Evolutionary conservation across 352 stramenopile genomes (phyloP), one percentile per base, ranked within the genome.

Genomic region (Phytophthora boehmeriae): DNA sequence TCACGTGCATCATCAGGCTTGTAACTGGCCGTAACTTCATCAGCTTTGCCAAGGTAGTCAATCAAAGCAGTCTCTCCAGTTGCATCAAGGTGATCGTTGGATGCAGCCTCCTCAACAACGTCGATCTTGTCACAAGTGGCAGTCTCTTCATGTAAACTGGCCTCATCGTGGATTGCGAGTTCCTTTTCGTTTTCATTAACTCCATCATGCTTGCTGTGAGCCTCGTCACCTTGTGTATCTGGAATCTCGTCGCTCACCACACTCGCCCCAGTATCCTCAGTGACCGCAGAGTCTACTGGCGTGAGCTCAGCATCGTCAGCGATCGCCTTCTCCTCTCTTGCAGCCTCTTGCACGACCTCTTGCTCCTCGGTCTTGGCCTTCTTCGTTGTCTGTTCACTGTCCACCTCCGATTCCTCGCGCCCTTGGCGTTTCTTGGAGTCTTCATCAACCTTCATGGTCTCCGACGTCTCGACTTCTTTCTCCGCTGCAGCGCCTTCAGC

Each of bases 341-440:
- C 19, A 17, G 46, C 30, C 20, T 35, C 13, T 23, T 53, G 20
- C 8, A 11, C 1, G 10, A 13, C 44, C 20, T 45, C 49, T 22
- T 43, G 30, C 23, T 58, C 52, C 16, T 71, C 51, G 22, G 47
- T 74, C 51, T 74, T 79, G 19, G 41, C n/a, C 36, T 72, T 76
- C 53, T 79, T 79, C 1, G 30, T 44, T 17, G 54, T 41, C 14
- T 67, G 59, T 13, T 52, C 59, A 14, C 72, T 67, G 4, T 72
- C 60, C n/a, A 25, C 28, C 17, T 68, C 51, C 32, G 42, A 43
- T 13, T 66, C 66, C 1, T 79, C 71, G 19, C 71, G 67, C 56
- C 76, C 67, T 36, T 62, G 55, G 1, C 71, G 71, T 45, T 79
- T 79, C 52, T 69, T 76, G 11, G 51, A 59, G 1, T 32, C 53